Percentiles rank a stretch among this genome's conserved stretches.
Conservation (phyloP, 2,329 filamentous ascomycete species). For the Aphanocladium album region DNA sequence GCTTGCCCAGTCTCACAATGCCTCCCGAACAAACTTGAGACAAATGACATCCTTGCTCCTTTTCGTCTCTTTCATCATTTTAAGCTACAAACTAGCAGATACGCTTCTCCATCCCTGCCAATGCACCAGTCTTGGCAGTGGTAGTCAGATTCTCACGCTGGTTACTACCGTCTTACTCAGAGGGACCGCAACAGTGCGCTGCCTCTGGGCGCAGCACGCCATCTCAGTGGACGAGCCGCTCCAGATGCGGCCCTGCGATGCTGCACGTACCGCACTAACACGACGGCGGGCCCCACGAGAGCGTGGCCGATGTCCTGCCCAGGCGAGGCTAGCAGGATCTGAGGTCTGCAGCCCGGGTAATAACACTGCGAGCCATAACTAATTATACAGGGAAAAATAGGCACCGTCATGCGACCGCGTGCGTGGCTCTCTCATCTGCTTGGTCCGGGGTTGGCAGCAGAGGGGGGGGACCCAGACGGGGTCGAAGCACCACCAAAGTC, state of each 20-base stretch:
- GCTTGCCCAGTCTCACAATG: not conserved
- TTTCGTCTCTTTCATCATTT: no score
- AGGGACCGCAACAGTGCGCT: not conserved
- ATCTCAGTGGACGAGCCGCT: not conserved
- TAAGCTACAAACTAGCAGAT: not conserved
- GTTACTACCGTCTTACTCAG: conserved; percentile 13
- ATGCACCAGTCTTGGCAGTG: not conserved
- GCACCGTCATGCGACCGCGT: not conserved
- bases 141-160: conserved; percentile 12
- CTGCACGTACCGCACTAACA: conserved; percentile 7
- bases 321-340: conserved; percentile 1
- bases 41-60: not conserved
- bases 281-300: not conserved
- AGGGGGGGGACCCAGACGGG: not conserved
- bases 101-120: not conserved
- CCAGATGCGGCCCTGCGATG: not conserved
- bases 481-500: not conserved
- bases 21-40: not conserved
- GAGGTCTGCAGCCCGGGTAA: not conserved
- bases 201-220: not conserved
- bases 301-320: not conserved
- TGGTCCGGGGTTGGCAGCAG: not conserved
- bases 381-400: not conserved
- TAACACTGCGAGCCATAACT: not conserved
- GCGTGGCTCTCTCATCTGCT: conserved; percentile 5